Conservation (phyloP, 73 alveolate genomes). For the Paramecium tetraurelia region DNA sequence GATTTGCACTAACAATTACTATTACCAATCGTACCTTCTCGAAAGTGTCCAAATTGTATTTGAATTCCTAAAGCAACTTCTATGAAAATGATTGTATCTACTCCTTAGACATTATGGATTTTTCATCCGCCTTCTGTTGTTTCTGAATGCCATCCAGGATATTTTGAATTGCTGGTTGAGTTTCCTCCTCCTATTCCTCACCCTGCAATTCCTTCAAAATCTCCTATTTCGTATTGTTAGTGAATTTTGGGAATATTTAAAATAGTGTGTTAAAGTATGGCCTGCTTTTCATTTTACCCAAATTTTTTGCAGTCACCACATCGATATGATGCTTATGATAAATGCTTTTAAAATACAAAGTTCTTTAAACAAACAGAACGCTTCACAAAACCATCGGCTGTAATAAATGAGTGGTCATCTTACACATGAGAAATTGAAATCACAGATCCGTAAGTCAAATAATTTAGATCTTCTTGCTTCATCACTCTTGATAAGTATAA, state of each 20-base stretch:
- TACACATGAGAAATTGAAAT: slow-evolving; percentile 57
- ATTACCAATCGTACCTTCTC: slow-evolving; percentile 1
- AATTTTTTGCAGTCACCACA: slow-evolving; percentile 5
- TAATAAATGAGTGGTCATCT: slow-evolving; percentile 50
- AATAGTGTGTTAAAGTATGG: slow-evolving; percentile 44
- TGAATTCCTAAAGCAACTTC: slow-evolving; percentile 51
- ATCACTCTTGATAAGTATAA: background rate
- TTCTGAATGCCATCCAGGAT: background rate
- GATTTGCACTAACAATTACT: slow-evolving; percentile 3
- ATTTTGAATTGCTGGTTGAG: background rate
- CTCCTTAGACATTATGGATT: slow-evolving; percentile 7
- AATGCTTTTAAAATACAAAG: slow-evolving; percentile 25
- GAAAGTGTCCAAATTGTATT: slow-evolving; percentile 53
- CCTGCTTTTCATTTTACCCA: background rate
- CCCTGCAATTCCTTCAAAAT: background rate
- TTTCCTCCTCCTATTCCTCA: slow-evolving; percentile 5
- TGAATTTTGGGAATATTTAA: slow-evolving; percentile 58
- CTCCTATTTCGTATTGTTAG: slow-evolving; percentile 51
- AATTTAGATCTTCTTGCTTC: slow-evolving; percentile 9
- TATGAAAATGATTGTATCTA: slow-evolving; percentile 4
- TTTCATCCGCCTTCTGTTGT: background rate
- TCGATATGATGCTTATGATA: slow-evolving; percentile 42
- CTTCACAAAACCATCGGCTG: slow-evolving; percentile 57
- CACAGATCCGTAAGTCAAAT: slow-evolving; percentile 53
- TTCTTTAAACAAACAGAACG: slow-evolving; percentile 43